Conservation (phyloP, 2,329 filamentous ascomycete genomes). For the Rutstroemia sydowiana region DNA sequence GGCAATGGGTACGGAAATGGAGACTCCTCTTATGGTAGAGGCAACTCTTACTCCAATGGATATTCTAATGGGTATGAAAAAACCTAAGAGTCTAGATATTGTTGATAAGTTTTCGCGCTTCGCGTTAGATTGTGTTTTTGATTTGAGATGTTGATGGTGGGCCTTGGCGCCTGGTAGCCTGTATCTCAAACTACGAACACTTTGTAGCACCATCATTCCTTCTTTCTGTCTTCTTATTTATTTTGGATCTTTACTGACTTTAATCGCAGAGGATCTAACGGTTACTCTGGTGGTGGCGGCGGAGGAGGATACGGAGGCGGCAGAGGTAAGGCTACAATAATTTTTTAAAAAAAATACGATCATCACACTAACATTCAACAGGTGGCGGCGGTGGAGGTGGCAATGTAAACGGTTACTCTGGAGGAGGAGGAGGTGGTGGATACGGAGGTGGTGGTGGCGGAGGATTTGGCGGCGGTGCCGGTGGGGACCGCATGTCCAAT, state of each 20-base stretch:
- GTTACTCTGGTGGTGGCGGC: constrained; percentile 40
- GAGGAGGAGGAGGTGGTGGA: no score
- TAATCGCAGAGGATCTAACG: constrained; percentile 40
- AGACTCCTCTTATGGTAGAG: constrained; percentile 44
- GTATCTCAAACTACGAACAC: constrained; percentile 8
- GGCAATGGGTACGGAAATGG: constrained; percentile 46
- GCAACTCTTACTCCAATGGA: constrained; percentile 40
- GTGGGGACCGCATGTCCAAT: constrained; percentile 89
- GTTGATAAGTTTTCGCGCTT: constrained; percentile 28
- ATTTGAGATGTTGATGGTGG: constrained; percentile 8
- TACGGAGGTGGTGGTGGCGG: constrained; percentile 32
- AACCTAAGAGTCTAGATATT: constrained; percentile 31
- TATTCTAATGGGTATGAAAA: constrained; percentile 43
- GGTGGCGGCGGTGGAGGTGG: constrained; percentile 33
- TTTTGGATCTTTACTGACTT: constrained; percentile 31
- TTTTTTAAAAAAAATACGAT: constrained; percentile 25
- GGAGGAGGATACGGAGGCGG: constrained; percentile 30
- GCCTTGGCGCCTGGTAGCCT: constrained; percentile 15
- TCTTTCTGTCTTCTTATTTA: constrained; percentile 11
- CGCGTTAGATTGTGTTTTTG: constrained; percentile 27
- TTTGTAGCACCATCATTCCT: constrained; percentile 18
- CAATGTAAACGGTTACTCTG: constrained; percentile 28
- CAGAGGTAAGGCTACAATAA: constrained; percentile 24
- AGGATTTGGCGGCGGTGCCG: constrained; percentile 48
- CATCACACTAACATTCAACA: not conserved